Evolutionary conservation across 441 rosid genomes (phyloP), one percentile per base, ranked within the genome.

Genomic region (Pelargonium cotyledonis): DNA sequence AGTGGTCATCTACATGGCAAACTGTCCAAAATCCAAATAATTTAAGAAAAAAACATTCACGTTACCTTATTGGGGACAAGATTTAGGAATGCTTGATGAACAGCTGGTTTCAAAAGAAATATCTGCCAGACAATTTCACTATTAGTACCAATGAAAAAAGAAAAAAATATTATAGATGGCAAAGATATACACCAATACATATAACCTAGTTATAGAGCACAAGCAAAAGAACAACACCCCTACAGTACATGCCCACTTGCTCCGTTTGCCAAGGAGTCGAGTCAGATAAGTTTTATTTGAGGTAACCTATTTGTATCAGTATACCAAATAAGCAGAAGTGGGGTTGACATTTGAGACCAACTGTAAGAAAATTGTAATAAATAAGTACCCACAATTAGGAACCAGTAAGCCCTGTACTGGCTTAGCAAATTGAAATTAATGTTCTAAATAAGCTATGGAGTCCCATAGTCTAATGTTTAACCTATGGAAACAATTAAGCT

Each of bases 41-140:
- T 8, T 66, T 68, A 65, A 35, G 0, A 35, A 35, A 35, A 35
- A 3, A 63, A 53, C 21, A 58, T 64, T 72, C 31, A 55, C 72
- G 66, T 71, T 83, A 89, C 98, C 96, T 93, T 94, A 31, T 78
- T 81, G 11, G 97, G 98, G 80, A 94, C 96, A 71, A 82, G 80
- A 71, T 69, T 84, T 73, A 94, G 70, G 79, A 85, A 94, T 70
- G 96, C 97, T 74, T 72, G 87, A 72, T 87, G 94, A 72, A 94
- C 97, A 65, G 93, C 95, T 49, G 98, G 98, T 76, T 89, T 94
- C 88, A 91, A 96, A 69, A 97, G 89, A 88, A 94, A 94, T 78
- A 94, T 91, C 98, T 94, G 83, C 76, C 75, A 73, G 63, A 69
- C 43, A 72, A 38, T 67, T 61, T 60, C 69, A 68, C 29, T 66